Percentiles rank a stretch among this genome's conserved stretches.
Conservation (phyloP, 495 filamentous ascomycete genomes). For the Articulospora tetracladia region DNA sequence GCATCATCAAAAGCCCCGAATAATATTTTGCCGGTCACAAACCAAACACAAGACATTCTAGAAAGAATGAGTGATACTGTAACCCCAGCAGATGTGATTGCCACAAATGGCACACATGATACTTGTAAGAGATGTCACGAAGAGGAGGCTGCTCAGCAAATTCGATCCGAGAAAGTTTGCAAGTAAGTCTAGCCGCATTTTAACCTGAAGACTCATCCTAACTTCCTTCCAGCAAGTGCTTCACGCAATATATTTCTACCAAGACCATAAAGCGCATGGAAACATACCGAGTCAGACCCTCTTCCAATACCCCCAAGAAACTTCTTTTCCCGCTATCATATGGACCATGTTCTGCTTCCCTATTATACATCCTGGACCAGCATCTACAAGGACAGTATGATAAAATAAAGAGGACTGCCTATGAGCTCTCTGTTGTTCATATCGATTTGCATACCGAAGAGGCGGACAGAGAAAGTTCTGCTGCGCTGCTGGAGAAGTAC, state of each 20-base stretch:
- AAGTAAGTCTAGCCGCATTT: constrained; percentile 26
- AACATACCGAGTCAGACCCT: constrained; percentile 43
- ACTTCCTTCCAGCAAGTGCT: constrained; percentile 59
- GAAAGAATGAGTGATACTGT: neutral
- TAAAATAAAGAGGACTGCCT: constrained; percentile 53
- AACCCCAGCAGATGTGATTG: neutral
- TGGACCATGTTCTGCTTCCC: constrained; percentile 73
- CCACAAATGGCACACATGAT: neutral
- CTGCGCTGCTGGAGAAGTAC: constrained; percentile 25
- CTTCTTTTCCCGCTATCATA: constrained; percentile 79
- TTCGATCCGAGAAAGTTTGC: constrained; percentile 37
- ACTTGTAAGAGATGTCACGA: constrained; percentile 36
- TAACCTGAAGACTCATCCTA: constrained; percentile 22
- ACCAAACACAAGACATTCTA: neutral
- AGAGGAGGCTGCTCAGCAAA: constrained; percentile 29
- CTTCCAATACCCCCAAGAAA: constrained; percentile 38
- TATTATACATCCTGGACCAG: constrained; percentile 70
- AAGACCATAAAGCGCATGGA: constrained; percentile 82
- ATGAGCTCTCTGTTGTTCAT: constrained; percentile 58
- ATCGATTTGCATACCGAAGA: constrained; percentile 25
- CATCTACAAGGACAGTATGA: constrained; percentile 59
- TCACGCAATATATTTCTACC: constrained; percentile 64
- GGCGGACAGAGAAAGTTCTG: constrained; percentile 17
- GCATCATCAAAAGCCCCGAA: neutral
- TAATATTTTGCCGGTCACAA: neutral